Percentiles rank a stretch among this genome's conserved stretches.
Conservation (phyloP, 805 yeast genomes). For the Candida endomychidarum region DNA sequence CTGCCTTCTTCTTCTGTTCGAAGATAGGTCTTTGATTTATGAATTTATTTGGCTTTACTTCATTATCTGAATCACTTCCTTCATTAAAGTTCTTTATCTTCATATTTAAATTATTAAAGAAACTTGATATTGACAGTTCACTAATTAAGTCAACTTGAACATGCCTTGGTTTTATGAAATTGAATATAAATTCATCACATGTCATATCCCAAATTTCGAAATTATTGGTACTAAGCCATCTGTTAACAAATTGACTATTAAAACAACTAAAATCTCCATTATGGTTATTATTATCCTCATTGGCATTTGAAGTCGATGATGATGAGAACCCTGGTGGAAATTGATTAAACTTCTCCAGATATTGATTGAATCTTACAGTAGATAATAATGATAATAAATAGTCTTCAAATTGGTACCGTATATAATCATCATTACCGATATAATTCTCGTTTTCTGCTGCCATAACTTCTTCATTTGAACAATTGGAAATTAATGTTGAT, state of each 20-base stretch:
- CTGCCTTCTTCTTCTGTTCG: constrained; percentile 2
- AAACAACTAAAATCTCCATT: constrained; percentile 34
- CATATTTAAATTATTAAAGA: constrained; percentile 24
- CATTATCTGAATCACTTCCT: constrained; percentile 16
- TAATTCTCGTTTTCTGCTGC: constrained; percentile 37
- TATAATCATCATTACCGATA: constrained; percentile 70
- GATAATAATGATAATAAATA: constrained; percentile 76
- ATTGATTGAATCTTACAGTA: constrained; percentile 66
- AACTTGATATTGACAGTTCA: constrained; percentile 21
- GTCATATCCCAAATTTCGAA: constrained; percentile 40
- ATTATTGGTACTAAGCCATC: constrained; percentile 37
- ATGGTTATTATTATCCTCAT: constrained; percentile 18
- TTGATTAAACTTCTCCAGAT: constrained; percentile 38
- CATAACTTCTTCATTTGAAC: constrained; percentile 41
- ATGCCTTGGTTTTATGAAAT: constrained; percentile 42
- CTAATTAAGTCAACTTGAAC: constrained; percentile 18
- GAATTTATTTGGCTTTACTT: constrained; percentile 23
- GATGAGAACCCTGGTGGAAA: constrained; percentile 43
- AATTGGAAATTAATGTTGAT: constrained; percentile 52
- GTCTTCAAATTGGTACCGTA: constrained; percentile 86
- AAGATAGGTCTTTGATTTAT: constrained; percentile 9
- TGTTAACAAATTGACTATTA: constrained; percentile 28
- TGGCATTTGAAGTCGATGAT: constrained; percentile 8
- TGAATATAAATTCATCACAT: constrained; percentile 46
- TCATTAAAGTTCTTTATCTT: constrained; percentile 7